phyloP scores from a whole-genome alignment of 257 asterid species.

The Nicotiana obtusifolia region DNA sequence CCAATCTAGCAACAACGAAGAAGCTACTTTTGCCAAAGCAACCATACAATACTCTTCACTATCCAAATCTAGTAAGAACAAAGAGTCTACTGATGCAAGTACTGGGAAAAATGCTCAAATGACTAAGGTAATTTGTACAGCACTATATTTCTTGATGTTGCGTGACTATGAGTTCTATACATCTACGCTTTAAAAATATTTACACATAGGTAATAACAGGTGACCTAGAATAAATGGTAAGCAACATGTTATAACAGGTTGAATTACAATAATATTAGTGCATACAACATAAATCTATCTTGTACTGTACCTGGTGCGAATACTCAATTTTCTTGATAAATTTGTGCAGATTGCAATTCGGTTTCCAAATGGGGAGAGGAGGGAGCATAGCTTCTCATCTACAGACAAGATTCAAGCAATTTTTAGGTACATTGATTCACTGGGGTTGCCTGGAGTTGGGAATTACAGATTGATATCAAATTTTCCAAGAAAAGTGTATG shows the following conservation, averaged over 20 bases:
- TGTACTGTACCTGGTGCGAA: neutral
- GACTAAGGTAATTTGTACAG: constrained; percentile 42
- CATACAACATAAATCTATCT: neutral
- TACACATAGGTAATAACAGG: too few relatives aligned
- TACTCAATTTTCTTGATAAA: neutral
- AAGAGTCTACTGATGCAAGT: constrained; percentile 4
- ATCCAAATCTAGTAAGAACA: neutral
- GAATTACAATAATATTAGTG: neutral
- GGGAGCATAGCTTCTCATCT: constrained; percentile 55
- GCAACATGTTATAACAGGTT: neutral
- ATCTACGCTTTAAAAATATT: too few relatives aligned
- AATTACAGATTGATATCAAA: constrained; percentile 65
- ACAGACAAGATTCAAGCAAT: constrained; percentile 59
- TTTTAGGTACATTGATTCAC: constrained; percentile 46
- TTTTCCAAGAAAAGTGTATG: constrained; percentile 70
- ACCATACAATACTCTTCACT: constrained; percentile 14
- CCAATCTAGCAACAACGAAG: constrained; percentile 23
- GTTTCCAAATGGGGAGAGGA: constrained; percentile 86
- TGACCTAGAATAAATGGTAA: neutral
- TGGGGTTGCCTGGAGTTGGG: constrained; percentile 44
- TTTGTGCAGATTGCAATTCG: constrained; percentile 56
- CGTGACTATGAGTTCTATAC: neutral
- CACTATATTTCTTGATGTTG: neutral
- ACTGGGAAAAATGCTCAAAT: constrained; percentile 39
- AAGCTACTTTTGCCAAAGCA: constrained; percentile 19